Evolutionary conservation across 495 filamentous ascomycete species (phyloP).

Genomic region (Lasiosphaeris hirsuta): DNA sequence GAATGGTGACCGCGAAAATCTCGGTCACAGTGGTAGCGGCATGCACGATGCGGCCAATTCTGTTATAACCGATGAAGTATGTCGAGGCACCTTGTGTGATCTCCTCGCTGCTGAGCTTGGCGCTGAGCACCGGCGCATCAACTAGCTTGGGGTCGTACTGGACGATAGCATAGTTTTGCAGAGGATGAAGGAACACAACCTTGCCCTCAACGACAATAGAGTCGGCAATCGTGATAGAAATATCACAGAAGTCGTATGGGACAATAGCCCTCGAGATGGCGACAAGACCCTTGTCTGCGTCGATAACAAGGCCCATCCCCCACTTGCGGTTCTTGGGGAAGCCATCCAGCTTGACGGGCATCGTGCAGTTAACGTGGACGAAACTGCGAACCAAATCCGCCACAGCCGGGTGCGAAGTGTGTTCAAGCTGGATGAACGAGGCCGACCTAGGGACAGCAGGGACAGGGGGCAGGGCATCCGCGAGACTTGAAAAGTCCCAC

Average conservation of each 20-base stretch:
- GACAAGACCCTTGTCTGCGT: slow-evolving; percentile 92
- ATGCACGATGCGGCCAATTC: slow-evolving; percentile 88
- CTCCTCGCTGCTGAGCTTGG: slow-evolving; percentile 70
- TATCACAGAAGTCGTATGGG: slow-evolving; percentile 94
- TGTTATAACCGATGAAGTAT: slow-evolving; percentile 95
- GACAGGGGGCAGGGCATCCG: slow-evolving; percentile 70
- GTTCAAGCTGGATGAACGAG: slow-evolving; percentile 85
- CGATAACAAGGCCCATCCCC: slow-evolving; percentile 91
- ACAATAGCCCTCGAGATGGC: slow-evolving; percentile 90
- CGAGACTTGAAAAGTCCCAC: slow-evolving; percentile 91
- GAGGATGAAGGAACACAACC: slow-evolving; percentile 94
- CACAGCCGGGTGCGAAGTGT: slow-evolving; percentile 82
- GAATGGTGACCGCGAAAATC: slow-evolving; percentile 95
- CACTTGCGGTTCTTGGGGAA: slow-evolving; percentile 91
- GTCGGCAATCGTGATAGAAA: slow-evolving; percentile 91
- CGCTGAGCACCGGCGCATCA: slow-evolving; percentile 86
- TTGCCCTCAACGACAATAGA: slow-evolving; percentile 91
- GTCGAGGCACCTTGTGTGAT: slow-evolving; percentile 89
- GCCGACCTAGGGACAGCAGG: slow-evolving; percentile 70
- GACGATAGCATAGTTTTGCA: slow-evolving; percentile 95
- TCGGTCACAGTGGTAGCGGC: slow-evolving; percentile 94
- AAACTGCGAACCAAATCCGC: slow-evolving; percentile 93
- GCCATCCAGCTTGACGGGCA: slow-evolving; percentile 94
- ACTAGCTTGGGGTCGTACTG: slow-evolving; percentile 93
- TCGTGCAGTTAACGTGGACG: slow-evolving; percentile 83